Evolutionary conservation across 2,329 filamentous ascomycete genomes (phyloP), one percentile per base, ranked within the genome.

Genomic region (Alternaria consortialis): DNA sequence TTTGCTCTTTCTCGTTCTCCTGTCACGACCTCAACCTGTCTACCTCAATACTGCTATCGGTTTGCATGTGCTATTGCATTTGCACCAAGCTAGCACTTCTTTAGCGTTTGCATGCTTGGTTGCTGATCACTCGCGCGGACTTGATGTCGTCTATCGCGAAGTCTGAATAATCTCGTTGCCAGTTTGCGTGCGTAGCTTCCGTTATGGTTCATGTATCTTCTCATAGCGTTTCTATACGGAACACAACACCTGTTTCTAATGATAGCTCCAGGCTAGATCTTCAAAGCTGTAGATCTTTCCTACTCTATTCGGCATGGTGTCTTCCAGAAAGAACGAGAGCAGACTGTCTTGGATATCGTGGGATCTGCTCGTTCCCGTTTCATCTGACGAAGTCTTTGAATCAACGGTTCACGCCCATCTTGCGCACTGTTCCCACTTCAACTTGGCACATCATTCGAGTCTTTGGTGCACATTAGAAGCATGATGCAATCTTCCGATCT

Each of bases 1-100:
- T 50, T 50, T 50, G 15, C 46, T 50, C 46, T 50, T 50, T 50
- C 46, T 36, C 13, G 9, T 50, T 20, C 32, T 36, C 23, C 46
- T 50, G 37, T 2, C 46, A 11, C 17, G 13, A 17, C 46, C 32
- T 36, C 46, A 32, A 34, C 32, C 25, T 25, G 13, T 36, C 46
- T 12, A 50, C n/a, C 12, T 12, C 34, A 20, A 36, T 50, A 13
- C 20, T 37, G 13, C 34, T 13, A 36, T 50, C 20, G 36, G 20
- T 36, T 34, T 12, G 15, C 46, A 50, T 27, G 13, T 34, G 31
- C 46, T 25, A 15, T 25, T 6, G 39, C 12, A 2, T 25, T 20
- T 20, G 20, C 20, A 13, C 11, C 20, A 25, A 42, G 20, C 39
- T 42, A 42, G 25, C 20, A 13, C 6, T 25, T 42, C 12, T 12